Evolutionary conservation across 192 early-diverging fungal genomes (phyloP).

Genomic region (Coemansia sp.): DNA sequence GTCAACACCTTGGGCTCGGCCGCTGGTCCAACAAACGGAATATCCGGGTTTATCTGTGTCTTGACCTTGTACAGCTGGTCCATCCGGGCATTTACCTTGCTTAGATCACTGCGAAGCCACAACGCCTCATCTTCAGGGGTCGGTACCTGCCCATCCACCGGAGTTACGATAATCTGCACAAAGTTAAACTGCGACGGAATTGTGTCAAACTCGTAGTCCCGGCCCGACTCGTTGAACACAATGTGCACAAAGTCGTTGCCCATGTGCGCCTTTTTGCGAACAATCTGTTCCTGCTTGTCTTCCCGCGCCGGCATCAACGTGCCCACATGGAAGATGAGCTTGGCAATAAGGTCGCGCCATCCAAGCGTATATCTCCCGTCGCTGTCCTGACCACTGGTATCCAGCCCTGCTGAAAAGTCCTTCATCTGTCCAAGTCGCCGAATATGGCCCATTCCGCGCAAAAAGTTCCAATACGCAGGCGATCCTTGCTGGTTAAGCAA

Average conservation of each 20-base stretch:
- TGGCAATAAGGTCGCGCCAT: slow-evolving; percentile 79
- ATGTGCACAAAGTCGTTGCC: slow-evolving; percentile 97
- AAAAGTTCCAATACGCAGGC: slow-evolving; percentile 80
- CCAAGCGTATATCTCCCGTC: slow-evolving; percentile 86
- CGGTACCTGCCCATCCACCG: slow-evolving; percentile 64
- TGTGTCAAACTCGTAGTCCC: slow-evolving; percentile 82
- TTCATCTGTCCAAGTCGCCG: slow-evolving; percentile 63
- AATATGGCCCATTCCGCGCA: slow-evolving; percentile 78
- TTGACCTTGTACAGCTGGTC: slow-evolving; percentile 60
- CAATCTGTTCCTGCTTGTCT: slow-evolving; percentile 69
- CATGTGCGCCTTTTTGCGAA: slow-evolving; percentile 94
- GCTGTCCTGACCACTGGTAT: slow-evolving; percentile 69
- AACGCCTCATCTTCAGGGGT: slow-evolving; percentile 63
- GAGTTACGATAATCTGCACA: slow-evolving; percentile 91
- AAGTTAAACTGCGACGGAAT: slow-evolving; percentile 94
- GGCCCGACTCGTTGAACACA: slow-evolving; percentile 89
- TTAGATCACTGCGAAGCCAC: slow-evolving; percentile 11
- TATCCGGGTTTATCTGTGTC: slow-evolving; percentile 70
- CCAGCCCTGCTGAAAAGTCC: slow-evolving; percentile 87
- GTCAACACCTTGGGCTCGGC: slow-evolving; percentile 82
- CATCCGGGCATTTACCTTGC: neutral
- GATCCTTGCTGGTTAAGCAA: slow-evolving; percentile 86
- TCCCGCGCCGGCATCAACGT: slow-evolving; percentile 89
- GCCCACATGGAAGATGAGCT: slow-evolving; percentile 90
- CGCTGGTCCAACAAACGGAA: slow-evolving; percentile 82